Percentiles rank a stretch among this genome's conserved stretches.
These are phyloP conservation scores for Aspergillus bertholletiae DNA, from an alignment of 495 filamentous ascomycete genomes.

Conservation along the genomic window DNA sequence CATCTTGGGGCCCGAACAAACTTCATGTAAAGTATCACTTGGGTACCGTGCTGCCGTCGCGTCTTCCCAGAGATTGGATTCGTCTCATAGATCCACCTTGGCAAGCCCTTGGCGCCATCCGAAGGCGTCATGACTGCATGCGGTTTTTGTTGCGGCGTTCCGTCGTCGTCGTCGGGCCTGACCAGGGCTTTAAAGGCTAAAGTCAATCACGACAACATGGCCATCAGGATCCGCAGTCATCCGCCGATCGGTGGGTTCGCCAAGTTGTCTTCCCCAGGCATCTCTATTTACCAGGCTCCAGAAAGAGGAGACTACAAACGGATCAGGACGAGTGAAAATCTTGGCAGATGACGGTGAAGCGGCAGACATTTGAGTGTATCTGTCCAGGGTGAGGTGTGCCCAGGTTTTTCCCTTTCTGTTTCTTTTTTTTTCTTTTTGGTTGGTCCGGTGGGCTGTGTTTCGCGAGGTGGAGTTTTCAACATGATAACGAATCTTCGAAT, in stretches of 20 bases:
- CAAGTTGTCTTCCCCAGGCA: background rate
- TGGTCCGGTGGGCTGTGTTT: background rate
- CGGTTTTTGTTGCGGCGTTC: slow-evolving; percentile 7
- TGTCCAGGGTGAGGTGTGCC: background rate
- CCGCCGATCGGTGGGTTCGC: slow-evolving; percentile 5
- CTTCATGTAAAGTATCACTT: background rate
- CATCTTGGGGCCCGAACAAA: background rate
- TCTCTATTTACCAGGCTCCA: background rate
- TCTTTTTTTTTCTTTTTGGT: no score
- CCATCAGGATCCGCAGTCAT: no score
- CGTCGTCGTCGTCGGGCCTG: background rate
- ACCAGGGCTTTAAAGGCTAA: slow-evolving; percentile 1
- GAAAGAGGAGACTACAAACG: background rate
- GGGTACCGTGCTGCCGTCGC: slow-evolving; percentile 3
- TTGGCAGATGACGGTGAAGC: background rate
- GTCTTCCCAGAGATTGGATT: slow-evolving; percentile 6
- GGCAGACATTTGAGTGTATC: background rate
- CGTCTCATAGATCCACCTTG: slow-evolving; percentile 14
- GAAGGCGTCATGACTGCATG: slow-evolving; percentile 4
- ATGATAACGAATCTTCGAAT: background rate
- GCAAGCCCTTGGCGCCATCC: background rate
- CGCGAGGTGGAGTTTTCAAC: background rate
- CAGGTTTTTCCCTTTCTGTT: no score
- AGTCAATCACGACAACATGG: slow-evolving; percentile 1
- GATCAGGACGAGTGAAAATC: background rate